A percentile compares a stretch with the other conserved stretches of the same genome.
Evolutionary conservation across 768 basidiomycete species (phyloP).

Genomic region (Favolaschia claudopus): DNA sequence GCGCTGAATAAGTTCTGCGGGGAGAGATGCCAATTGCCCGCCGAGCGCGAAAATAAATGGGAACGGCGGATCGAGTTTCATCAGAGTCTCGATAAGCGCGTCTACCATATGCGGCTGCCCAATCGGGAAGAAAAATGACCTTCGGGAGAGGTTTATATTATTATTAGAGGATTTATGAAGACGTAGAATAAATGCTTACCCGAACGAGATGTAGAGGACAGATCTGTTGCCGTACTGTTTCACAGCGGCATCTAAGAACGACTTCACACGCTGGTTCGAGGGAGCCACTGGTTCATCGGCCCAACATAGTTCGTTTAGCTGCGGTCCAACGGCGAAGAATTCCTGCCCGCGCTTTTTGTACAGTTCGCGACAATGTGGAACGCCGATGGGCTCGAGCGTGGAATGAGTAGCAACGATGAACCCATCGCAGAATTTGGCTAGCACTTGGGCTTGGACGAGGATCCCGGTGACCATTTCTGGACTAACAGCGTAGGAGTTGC

Average conservation of each 20-base stretch:
- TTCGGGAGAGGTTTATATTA: neutral
- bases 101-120: neutral
- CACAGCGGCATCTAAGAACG: conserved; percentile 8
- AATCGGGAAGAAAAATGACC: conserved; percentile 14
- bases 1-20: neutral
- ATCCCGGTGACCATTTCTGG: neutral
- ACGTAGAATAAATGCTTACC: neutral
- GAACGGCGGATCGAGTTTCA: conserved; percentile 5
- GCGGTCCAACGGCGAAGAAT: conserved; percentile 10
- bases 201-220: conserved; percentile 18
- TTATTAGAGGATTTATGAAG: neutral
- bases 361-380: conserved; percentile 1
- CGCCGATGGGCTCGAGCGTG: conserved; percentile 3
- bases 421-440: neutral
- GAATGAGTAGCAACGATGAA: neutral
- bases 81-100: conserved; percentile 7
- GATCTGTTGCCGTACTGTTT: conserved; percentile 4
- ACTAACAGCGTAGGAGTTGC: neutral
- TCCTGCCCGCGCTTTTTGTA: conserved; percentile 5
- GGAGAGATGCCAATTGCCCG: conserved; percentile 10
- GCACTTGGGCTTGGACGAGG: neutral
- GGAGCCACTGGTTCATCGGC: neutral
- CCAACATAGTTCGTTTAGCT: conserved; percentile 9
- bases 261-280: neutral
- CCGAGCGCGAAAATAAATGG: conserved; percentile 12